Base-by-base conservation (phyloP, 2,329 filamentous ascomycete species). In the Phialocephala subalpina region DNA sequence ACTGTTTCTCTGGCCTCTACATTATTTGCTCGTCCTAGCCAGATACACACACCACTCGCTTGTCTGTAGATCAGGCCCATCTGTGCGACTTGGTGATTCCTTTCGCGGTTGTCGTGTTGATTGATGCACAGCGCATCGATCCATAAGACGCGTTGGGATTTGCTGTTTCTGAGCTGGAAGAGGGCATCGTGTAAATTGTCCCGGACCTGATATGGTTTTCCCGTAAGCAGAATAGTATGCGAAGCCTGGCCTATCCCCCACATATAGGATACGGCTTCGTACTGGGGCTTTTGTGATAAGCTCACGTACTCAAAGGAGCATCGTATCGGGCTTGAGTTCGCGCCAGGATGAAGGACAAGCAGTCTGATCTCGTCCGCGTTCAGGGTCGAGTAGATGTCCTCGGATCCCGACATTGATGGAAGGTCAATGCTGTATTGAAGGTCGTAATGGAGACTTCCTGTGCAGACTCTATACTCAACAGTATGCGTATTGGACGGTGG, bases 261-360 rank as follows among this genome's bases (percentile, higher is more conserved):
- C 42, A 47, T 47, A n/a, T 47, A 47, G 8, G 42, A 47, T n/a
- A 47, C 18, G 18, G 42, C 42, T 47, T n/a, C 42, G n/a, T 47
- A 47, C 3, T 14, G 8, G 8, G 42, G 42, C 3, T 47, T 47
- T 3, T n/a, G 7, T 22, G 16, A 47, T n/a, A 47, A 22, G 2
- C 16, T 47, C 9, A 9, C 16, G n/a, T 47, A n/a, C n/a, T n/a
- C 12, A 9, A 47, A 47, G 18, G 8, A 7, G 42, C 42, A 47
- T n/a, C 42, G 16, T n/a, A 47, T n/a, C 18, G 16, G 18, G 2
- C 18, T n/a, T n/a, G 16, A n/a, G 8, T 22, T 9, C 2, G 16
- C 8, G 8, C 42, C 42, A 22, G 18, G 42, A 14, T 47, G 7
- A 7, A 47, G 42, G 18, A 47, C 18, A 7, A 47, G n/a, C 18